phyloP scores from a whole-genome alignment of 1,139 yeast genomes.

The Suhomyces wounanorum region DNA sequence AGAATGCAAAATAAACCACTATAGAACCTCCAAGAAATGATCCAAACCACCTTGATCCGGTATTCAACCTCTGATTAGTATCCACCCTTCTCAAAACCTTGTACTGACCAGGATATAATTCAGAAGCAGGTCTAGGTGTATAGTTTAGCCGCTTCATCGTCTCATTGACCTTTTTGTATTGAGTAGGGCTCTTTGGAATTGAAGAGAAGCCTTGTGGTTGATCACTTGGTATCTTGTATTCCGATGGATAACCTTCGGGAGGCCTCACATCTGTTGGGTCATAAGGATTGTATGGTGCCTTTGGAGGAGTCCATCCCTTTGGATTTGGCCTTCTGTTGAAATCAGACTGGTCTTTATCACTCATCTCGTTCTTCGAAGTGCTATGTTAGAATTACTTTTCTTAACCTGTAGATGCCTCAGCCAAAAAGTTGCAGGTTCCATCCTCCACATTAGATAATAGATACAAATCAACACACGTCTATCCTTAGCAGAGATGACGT shows the following conservation, averaged over 20 bases:
- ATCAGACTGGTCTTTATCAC: conserved; percentile 14
- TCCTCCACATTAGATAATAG: not conserved
- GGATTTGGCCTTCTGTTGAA: conserved; percentile 71
- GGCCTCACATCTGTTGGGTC: conserved; percentile 79
- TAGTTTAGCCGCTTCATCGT: conserved; percentile 74
- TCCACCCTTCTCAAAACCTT: conserved; percentile 68
- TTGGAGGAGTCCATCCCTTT: conserved; percentile 79
- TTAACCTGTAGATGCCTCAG: conserved; percentile 1
- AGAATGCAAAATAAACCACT: conserved; percentile 62
- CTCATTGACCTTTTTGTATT: conserved; percentile 68
- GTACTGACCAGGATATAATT: conserved; percentile 76
- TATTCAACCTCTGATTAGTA: conserved; percentile 54
- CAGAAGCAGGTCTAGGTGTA: conserved; percentile 77
- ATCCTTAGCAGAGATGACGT: conserved; percentile 11
- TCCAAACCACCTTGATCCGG: conserved; percentile 57
- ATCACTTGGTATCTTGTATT: conserved; percentile 59
- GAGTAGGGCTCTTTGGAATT: conserved; percentile 69
- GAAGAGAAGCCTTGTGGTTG: conserved; percentile 57
- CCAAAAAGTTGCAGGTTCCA: not conserved
- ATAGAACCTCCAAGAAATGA: conserved; percentile 48
- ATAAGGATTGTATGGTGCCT: conserved; percentile 83
- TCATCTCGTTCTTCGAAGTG: not conserved
- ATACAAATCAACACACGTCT: not conserved
- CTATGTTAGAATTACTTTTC: not conserved
- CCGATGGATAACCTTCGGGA: conserved; percentile 84